These are phyloP conservation scores for Exophiala dermatitidis DNA, from an alignment of 2,329 filamentous ascomycete species.

Conservation along the genomic window DNA sequence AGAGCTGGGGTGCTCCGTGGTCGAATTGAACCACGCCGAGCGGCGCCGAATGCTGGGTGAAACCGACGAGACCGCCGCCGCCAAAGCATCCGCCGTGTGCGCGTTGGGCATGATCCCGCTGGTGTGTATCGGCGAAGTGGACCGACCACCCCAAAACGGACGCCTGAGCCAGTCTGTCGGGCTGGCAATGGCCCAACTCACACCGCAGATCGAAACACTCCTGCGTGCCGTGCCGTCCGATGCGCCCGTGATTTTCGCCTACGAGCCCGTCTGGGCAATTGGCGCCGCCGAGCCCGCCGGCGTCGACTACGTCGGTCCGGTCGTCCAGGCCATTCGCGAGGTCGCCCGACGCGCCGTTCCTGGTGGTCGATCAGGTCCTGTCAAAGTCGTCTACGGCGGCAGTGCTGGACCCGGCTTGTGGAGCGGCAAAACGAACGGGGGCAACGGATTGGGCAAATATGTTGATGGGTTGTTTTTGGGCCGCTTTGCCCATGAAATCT, in stretches of 20 bases:
- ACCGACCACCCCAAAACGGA: slow-evolving; percentile 36
- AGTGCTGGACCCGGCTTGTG: slow-evolving; percentile 76
- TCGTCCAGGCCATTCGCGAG: slow-evolving; percentile 57
- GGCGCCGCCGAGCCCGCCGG: slow-evolving; percentile 65
- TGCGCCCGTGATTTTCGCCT: slow-evolving; percentile 68
- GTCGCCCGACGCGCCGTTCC: slow-evolving; percentile 34
- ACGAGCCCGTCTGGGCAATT: slow-evolving; percentile 87
- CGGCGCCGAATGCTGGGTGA: slow-evolving; percentile 65
- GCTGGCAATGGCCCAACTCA: slow-evolving; percentile 59
- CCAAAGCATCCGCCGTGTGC: slow-evolving; percentile 62
- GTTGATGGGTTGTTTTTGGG: slow-evolving; percentile 78
- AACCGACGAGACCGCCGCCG: slow-evolving; percentile 60
- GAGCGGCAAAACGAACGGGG: slow-evolving; percentile 33
- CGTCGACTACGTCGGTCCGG: slow-evolving; percentile 63
- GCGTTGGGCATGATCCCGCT: slow-evolving; percentile 67
- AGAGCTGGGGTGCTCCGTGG: slow-evolving; percentile 61
- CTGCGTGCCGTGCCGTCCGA: slow-evolving; percentile 54
- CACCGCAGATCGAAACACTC: slow-evolving; percentile 57
- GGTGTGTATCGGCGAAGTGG: slow-evolving; percentile 71
- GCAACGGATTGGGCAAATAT: slow-evolving; percentile 51
- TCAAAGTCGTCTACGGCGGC: slow-evolving; percentile 72
- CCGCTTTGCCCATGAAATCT: slow-evolving; percentile 70
- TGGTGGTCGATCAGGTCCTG: slow-evolving; percentile 48
- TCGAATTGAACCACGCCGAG: slow-evolving; percentile 78
- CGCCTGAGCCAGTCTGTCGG: slow-evolving; percentile 39